Percentiles rank a stretch among this genome's conserved stretches.
phyloP scores from a whole-genome alignment of 2,329 filamentous ascomycete species.

The Fusarium brachygibbosum region DNA sequence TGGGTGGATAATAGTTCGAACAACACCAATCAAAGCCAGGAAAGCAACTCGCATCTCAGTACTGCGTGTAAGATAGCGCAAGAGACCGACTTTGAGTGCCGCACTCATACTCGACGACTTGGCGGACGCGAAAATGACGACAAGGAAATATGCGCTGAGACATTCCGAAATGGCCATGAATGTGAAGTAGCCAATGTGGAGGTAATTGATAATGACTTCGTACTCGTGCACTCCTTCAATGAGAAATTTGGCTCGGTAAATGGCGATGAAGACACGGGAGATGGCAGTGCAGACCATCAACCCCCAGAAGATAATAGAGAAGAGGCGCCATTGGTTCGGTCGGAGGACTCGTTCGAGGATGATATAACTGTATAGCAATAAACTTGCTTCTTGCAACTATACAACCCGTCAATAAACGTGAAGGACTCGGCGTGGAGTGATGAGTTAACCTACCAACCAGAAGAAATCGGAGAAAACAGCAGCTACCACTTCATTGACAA shows the following conservation, averaged over 20 bases:
- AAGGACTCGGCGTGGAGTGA: fast-evolving
- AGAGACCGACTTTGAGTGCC: conserved; percentile 51
- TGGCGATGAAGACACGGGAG: conserved; percentile 60
- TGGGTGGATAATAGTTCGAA: conserved; percentile 58
- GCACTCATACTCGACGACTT: conserved; percentile 42
- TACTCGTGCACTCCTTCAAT: conserved; percentile 44
- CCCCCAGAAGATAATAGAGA: conserved; percentile 67
- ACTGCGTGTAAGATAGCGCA: conserved; percentile 56
- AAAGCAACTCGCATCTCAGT: conserved; percentile 57
- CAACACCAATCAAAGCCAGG: conserved; percentile 55
- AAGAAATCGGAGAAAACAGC: conserved; percentile 56
- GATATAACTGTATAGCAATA: conserved; percentile 64
- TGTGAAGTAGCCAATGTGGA: conserved; percentile 59
- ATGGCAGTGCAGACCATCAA: conserved; percentile 65
- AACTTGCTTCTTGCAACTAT: conserved; percentile 59
- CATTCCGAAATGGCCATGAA: conserved; percentile 58
- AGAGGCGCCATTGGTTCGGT: conserved; percentile 57
- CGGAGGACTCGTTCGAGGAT: conserved; percentile 65
- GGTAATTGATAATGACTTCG: conserved; percentile 51
- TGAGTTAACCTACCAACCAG: conserved; percentile 54
- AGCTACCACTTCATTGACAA: conserved; percentile 50
- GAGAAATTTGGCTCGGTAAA: conserved; percentile 51
- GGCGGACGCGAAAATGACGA: conserved; percentile 54
- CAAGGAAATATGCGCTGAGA: conserved; percentile 56
- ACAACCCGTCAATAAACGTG: fast-evolving